A percentile compares a stretch with the other conserved stretches of the same genome.
phyloP scores from a whole-genome alignment of 768 basidiomycete species.

The Lentinus tigrinus region DNA sequence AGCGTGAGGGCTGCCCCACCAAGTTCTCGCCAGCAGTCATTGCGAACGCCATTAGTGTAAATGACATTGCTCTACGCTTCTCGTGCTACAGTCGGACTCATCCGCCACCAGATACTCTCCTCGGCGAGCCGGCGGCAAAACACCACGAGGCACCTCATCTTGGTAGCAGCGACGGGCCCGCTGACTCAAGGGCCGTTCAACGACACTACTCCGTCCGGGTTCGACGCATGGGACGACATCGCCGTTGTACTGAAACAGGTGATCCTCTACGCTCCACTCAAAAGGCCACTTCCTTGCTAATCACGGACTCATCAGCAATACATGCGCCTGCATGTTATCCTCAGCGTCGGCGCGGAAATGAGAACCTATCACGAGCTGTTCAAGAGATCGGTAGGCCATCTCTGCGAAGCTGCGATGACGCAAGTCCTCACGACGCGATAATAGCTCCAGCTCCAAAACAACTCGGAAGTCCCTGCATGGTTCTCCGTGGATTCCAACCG shows the following conservation, averaged over 20 bases:
- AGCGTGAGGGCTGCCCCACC: conserved; percentile 2
- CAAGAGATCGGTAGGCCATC: conserved; percentile 24
- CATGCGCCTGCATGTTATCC: conserved; percentile 59
- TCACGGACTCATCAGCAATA: conserved; percentile 40
- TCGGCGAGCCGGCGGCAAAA: conserved; percentile 2
- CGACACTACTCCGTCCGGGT: conserved; percentile 19
- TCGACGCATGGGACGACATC: conserved; percentile 25
- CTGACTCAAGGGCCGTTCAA: conserved; percentile 6
- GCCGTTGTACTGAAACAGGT: conserved; percentile 21
- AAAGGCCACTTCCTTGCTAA: conserved; percentile 23
- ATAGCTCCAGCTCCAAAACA: conserved; percentile 21
- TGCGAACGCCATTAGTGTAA: conserved; percentile 22
- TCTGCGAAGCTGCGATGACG: background rate
- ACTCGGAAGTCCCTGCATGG: conserved; percentile 32
- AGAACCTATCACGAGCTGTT: conserved; percentile 46
- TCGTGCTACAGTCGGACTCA: background rate
- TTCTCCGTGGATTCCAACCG: conserved; percentile 39
- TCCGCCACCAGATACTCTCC: conserved; percentile 10
- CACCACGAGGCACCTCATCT: conserved; percentile 48
- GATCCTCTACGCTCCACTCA: background rate
- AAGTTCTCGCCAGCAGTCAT: conserved; percentile 20
- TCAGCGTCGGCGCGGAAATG: conserved; percentile 47
- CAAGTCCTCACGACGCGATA: conserved; percentile 34
- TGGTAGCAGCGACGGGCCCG: conserved; percentile 48
- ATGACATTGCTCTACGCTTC: background rate